Evolutionary conservation across 805 yeast species (phyloP), one percentile per base, ranked within the genome.

Genomic region (Cyberlindnera samutprakarnensis): DNA sequence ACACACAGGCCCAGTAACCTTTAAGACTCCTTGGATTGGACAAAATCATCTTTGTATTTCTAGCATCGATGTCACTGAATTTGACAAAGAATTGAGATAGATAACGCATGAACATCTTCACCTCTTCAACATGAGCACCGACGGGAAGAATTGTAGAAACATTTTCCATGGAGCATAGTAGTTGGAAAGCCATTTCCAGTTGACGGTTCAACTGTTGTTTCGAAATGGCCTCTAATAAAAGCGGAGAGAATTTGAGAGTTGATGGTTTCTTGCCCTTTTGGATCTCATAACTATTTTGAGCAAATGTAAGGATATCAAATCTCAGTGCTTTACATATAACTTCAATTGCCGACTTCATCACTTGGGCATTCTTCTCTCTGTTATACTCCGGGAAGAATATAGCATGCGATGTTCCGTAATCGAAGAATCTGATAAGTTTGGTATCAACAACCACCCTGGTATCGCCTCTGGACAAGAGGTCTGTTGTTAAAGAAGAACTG

Each of bases 1-100:
- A 72, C 3, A 84, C 59, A 49, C 84, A 75, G 1, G 86, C 68
- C 84, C 94, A 81, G 35, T 82, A 66, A 0, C 88, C 81, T n/a
- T 53, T 50, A 29, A 79, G 61, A 5, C 75, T 67, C 3, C 56
- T 53, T n/a, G 55, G 46, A 38, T 65, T 57, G 0, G 51, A 43
- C 5, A 75, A 44, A n/a, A 74, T 54, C 19, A 44, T 37, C 22
- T 62, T 59, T 27, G 66, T 46, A 28, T 57, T 54, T 9, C 46
- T 41, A 1, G 63, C 51, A 11, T 59, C 57, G 28, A 62, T 50
- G 35, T 68, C 72, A 13, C 62, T 48, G 26, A 67, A 56, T 33
- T 56, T 62, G n/a, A 53, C 46, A 15, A 69, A 47, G 20, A 66
- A 48, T 13, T 52, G 49, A 14, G 61, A 51, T n/a, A 61, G 38